Evolutionary conservation across 2,329 filamentous ascomycete genomes (phyloP).

Genomic region (Fusarium setosum): DNA sequence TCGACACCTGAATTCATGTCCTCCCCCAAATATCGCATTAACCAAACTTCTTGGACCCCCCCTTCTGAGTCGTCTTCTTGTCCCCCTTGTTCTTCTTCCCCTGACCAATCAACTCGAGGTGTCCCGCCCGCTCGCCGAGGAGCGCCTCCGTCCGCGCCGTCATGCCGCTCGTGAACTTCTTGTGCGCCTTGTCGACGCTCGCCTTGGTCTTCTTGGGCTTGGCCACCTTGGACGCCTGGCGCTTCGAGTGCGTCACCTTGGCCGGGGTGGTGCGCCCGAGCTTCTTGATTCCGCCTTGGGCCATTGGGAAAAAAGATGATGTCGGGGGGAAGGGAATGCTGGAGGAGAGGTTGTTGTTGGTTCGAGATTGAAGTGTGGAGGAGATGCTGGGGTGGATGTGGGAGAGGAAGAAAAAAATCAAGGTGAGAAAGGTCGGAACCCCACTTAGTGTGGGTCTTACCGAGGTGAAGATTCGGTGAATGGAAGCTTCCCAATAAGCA

Average conservation of each 20-base stretch:
- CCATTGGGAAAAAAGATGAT: conserved; percentile 53
- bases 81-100: conserved; percentile 65
- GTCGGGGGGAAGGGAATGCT: neutral
- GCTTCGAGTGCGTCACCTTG: conserved; percentile 55
- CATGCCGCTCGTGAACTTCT: conserved; percentile 66
- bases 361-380: conserved; percentile 49
- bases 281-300: conserved; percentile 65
- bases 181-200: conserved; percentile 64
- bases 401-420: conserved; percentile 32
- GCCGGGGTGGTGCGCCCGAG: conserved; percentile 53
- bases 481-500: too few relatives aligned
- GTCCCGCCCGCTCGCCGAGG: conserved; percentile 68
- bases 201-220: conserved; percentile 61
- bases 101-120: conserved; percentile 69
- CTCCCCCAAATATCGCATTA: conserved; percentile 48
- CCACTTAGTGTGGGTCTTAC: conserved; percentile 16
- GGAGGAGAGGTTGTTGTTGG: neutral
- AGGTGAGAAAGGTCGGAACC: conserved; percentile 22
- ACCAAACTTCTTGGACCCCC: conserved; percentile 67
- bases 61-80: conserved; percentile 55
- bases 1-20: neutral
- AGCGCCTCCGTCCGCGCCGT: conserved; percentile 66
- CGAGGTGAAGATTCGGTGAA: conserved; percentile 5
- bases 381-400: neutral
- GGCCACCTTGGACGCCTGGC: conserved; percentile 57